These are phyloP conservation scores for Yamadazyma jaroonii DNA, from an alignment of 1,139 yeast species.

Conservation along the genomic window DNA sequence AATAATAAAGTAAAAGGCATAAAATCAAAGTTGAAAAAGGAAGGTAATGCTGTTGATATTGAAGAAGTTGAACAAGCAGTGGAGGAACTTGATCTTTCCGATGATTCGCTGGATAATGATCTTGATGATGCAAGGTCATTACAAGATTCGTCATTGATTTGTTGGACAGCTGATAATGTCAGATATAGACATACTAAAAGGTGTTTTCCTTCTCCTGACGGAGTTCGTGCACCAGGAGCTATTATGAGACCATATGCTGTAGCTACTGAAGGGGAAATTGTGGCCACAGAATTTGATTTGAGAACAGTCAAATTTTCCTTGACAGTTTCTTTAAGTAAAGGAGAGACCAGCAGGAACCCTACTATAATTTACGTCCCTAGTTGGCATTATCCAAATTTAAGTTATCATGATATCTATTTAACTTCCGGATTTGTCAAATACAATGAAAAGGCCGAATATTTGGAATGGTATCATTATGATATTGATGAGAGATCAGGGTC, in stretches of 20 bases:
- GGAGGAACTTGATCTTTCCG: constrained; percentile 8
- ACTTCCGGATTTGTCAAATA: constrained; percentile 57
- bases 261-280: constrained; percentile 54
- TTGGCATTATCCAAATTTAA: constrained; percentile 59
- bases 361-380: constrained; percentile 68
- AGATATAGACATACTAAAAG: constrained; percentile 21
- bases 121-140: constrained; percentile 14
- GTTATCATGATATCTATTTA: constrained; percentile 40
- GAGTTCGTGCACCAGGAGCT: constrained; percentile 69
- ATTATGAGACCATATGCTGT: constrained; percentile 70
- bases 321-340: constrained; percentile 30
- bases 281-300: constrained; percentile 55
- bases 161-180: constrained; percentile 24
- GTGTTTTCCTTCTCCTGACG: constrained; percentile 50
- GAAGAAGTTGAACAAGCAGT: constrained; percentile 6
- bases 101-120: constrained; percentile 10
- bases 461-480: constrained; percentile 68
- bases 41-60: constrained; percentile 1
- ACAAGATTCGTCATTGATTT: constrained; percentile 16
- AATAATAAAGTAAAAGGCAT: constrained; percentile 10
- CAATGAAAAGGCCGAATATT: constrained; percentile 48
- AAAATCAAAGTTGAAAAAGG: constrained; percentile 11
- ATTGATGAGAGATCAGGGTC: constrained; percentile 2
- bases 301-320: constrained; percentile 44
- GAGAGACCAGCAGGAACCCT: constrained; percentile 23